phyloP scores from a whole-genome alignment of 441 rosid species.

The Hura crepitans region DNA sequence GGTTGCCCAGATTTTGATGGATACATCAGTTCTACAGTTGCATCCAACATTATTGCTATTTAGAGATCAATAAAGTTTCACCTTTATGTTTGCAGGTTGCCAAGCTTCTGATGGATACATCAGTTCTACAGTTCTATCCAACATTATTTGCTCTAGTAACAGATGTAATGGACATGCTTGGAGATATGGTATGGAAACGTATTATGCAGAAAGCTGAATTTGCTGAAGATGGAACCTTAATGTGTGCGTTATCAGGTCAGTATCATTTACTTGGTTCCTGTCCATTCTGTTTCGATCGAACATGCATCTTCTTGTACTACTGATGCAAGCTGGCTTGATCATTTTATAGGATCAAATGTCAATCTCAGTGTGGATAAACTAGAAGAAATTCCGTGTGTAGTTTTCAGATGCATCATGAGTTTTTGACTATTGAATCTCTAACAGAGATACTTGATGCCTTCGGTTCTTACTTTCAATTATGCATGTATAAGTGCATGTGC shows the following conservation, averaged over 20 bases:
- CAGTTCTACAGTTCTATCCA: constrained; percentile 86
- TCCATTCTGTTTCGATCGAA: background rate
- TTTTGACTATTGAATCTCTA: background rate
- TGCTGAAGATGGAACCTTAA: constrained; percentile 53
- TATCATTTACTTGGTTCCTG: constrained; percentile 10
- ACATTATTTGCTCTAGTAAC: constrained; percentile 80
- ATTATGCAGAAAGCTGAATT: constrained; percentile 75
- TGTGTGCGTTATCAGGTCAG: constrained; percentile 57
- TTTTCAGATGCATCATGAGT: background rate
- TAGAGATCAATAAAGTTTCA: background rate
- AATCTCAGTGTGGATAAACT: background rate
- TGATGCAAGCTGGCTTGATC: constrained; percentile 3
- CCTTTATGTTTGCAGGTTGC: constrained; percentile 59
- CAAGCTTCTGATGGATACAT: constrained; percentile 87
- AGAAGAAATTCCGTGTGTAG: background rate
- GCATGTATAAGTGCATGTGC: background rate
- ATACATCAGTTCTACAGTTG: constrained; percentile 78
- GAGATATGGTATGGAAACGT: constrained; percentile 90
- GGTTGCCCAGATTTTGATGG: constrained; percentile 90
- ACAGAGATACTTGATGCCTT: background rate
- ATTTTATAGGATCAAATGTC: background rate
- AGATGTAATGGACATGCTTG: constrained; percentile 79
- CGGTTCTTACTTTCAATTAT: background rate
- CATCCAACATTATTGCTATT: constrained; percentile 69
- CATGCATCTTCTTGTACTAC: background rate